Evolutionary conservation across 306 rosid species (phyloP).

Genomic region (Ochetophila trinervis): DNA sequence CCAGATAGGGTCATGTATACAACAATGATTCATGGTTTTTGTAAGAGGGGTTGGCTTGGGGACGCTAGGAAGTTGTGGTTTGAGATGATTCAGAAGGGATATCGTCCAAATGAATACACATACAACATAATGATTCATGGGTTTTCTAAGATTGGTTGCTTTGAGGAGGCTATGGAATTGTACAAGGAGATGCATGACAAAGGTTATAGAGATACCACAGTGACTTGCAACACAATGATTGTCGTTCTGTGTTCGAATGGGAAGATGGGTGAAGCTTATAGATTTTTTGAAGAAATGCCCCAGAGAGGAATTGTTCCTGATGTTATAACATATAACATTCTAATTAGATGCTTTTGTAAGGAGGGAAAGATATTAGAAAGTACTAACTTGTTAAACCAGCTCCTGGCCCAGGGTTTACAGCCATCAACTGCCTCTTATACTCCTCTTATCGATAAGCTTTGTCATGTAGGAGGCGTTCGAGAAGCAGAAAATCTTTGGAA

Average conservation of each 20-base stretch:
- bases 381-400: conserved; percentile 36
- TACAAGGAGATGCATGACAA: conserved; percentile 52
- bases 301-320: conserved; percentile 44
- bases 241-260: conserved; percentile 53
- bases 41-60: conserved; percentile 39
- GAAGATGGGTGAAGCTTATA: conserved; percentile 47
- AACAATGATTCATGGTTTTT: conserved; percentile 59
- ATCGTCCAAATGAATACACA: conserved; percentile 55
- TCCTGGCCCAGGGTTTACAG: conserved; percentile 43
- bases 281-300: conserved; percentile 54
- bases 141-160: conserved; percentile 42
- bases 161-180: conserved; percentile 46
- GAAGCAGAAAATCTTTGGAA: conserved; percentile 53
- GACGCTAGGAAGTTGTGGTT: conserved; percentile 77
- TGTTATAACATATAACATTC: conserved; percentile 47
- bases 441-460: conserved; percentile 45
- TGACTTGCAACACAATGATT: conserved; percentile 50
- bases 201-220: conserved; percentile 45
- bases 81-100: conserved; percentile 74
- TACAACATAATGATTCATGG: conserved; percentile 55
- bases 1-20: conserved; percentile 72
- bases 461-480: conserved; percentile 38
- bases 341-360: conserved; percentile 53
- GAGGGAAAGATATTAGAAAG: conserved; percentile 42
- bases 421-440: conserved; percentile 42